A percentile compares a stretch with the other conserved stretches of the same genome.
Evolutionary conservation across 495 filamentous ascomycete genomes (phyloP).

Genomic region (Podospora bellae-mahoneyi): DNA sequence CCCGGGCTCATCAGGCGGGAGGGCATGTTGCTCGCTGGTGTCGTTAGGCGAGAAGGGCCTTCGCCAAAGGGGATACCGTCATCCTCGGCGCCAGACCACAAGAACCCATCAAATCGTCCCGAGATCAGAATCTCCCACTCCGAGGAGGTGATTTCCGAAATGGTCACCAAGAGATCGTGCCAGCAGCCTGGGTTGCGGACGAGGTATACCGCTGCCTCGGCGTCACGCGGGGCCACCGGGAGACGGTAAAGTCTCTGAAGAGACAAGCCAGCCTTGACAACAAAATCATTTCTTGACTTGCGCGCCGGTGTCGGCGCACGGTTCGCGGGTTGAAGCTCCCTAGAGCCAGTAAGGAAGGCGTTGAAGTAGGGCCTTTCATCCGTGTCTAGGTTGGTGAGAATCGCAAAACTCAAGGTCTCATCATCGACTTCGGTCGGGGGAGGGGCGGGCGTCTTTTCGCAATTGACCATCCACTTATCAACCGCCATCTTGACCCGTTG

Average conservation of each 20-base stretch:
- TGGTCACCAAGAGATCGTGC: conserved; percentile 82
- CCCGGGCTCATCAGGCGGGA: conserved; percentile 32
- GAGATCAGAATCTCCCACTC: conserved; percentile 98
- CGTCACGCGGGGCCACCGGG: conserved; percentile 65
- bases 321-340: conserved; percentile 51
- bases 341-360: conserved; percentile 68
- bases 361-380: conserved; percentile 75
- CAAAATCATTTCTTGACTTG: conserved; percentile 60
- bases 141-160: conserved; percentile 76
- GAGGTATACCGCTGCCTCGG: conserved; percentile 84
- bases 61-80: conserved; percentile 40
- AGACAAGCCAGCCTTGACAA: conserved; percentile 67
- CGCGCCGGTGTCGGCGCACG: conserved; percentile 56
- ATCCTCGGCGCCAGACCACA: conserved; percentile 87
- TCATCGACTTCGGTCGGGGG: conserved; percentile 85
- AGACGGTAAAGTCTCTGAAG: conserved; percentile 85
- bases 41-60: conserved; percentile 54
- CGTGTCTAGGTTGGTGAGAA: conserved; percentile 77
- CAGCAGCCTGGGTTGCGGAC: conserved; percentile 71
- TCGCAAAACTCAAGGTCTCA: conserved; percentile 87
- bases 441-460: conserved; percentile 64
- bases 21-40: conserved; percentile 47
- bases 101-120: conserved; percentile 94
- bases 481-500: conserved; percentile 81
- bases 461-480: conserved; percentile 78